phyloP scores from a whole-genome alignment of 176 grass and related monocot species.

The Avena insularis region DNA sequence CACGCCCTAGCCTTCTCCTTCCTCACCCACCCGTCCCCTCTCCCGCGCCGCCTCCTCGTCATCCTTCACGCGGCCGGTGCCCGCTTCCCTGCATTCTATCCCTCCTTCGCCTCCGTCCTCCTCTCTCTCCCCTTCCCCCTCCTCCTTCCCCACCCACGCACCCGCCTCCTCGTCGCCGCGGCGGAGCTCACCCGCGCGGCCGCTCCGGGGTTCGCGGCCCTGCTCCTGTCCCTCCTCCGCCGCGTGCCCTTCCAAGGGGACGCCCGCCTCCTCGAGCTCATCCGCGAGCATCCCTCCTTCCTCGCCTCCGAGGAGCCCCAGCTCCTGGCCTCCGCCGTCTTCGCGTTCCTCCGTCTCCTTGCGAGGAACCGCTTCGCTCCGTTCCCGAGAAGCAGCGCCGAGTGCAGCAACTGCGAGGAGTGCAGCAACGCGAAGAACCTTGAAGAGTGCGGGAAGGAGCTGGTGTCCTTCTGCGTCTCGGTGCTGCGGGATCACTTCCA shows the following conservation, averaged over 20 bases:
- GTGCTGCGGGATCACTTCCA: slow-evolving; percentile 57
- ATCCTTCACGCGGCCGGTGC: slow-evolving; percentile 66
- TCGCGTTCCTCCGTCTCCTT: slow-evolving; percentile 59
- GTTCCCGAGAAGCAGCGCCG: slow-evolving; percentile 5
- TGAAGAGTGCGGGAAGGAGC: slow-evolving; percentile 56
- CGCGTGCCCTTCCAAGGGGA: slow-evolving; percentile 46
- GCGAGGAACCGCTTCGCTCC: slow-evolving; percentile 58
- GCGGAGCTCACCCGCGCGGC: slow-evolving; percentile 55
- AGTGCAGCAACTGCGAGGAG: slow-evolving; percentile 66
- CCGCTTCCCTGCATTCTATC: slow-evolving; percentile 60
- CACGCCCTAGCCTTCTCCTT: slow-evolving; percentile 67
- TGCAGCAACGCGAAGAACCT: slow-evolving; percentile 51
- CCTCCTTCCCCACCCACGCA: slow-evolving; percentile 57
- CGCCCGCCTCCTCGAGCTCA: slow-evolving; percentile 37
- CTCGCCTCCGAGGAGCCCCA: slow-evolving; percentile 53
- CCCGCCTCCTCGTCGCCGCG: slow-evolving; percentile 55
- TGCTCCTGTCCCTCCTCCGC: slow-evolving; percentile 64
- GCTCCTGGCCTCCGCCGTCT: slow-evolving; percentile 49
- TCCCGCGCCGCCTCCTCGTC: slow-evolving; percentile 42
- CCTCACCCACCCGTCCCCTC: slow-evolving; percentile 50
- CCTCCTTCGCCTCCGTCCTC: slow-evolving; percentile 61
- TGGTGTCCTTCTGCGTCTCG: slow-evolving; percentile 62
- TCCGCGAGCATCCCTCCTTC: slow-evolving; percentile 18
- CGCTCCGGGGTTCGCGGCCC: slow-evolving; percentile 48
- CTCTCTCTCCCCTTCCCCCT: slow-evolving; percentile 56